Conservation (phyloP, 2,329 filamentous ascomycete genomes). For the Dactylellina sp. region DNA sequence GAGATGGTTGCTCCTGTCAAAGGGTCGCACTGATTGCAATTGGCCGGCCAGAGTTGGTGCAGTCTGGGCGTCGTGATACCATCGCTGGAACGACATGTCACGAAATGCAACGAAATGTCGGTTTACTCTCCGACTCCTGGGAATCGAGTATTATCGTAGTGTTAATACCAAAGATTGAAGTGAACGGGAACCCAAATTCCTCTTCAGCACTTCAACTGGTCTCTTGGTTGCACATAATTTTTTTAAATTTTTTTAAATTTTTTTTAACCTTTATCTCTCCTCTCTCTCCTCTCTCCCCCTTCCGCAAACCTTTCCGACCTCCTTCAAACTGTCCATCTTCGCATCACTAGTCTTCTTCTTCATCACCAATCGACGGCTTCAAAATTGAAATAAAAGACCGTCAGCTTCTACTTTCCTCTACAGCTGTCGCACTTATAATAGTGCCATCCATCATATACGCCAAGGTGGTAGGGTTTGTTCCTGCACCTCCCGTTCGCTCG, state of each 20-base stretch:
- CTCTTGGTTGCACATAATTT: background rate
- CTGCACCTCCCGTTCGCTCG: conserved; percentile 19
- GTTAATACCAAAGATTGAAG: too few relatives aligned
- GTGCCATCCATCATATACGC: background rate
- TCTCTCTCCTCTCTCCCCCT: conserved; percentile 3
- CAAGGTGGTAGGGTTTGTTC: background rate
- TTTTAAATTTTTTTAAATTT: background rate
- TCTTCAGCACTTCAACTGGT: too few relatives aligned
- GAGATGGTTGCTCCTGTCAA: too few relatives aligned
- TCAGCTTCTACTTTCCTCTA: background rate
- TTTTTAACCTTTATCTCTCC: background rate
- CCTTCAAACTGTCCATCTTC: background rate
- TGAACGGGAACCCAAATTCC: too few relatives aligned
- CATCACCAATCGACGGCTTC: background rate
- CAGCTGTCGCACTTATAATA: background rate
- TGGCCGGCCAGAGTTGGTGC: too few relatives aligned
- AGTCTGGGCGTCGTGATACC: too few relatives aligned
- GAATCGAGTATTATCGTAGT: too few relatives aligned
- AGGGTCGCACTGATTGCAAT: too few relatives aligned
- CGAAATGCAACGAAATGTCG: too few relatives aligned
- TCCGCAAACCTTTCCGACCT: background rate
- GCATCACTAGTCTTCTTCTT: background rate
- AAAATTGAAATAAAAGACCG: too few relatives aligned
- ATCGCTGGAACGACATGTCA: too few relatives aligned
- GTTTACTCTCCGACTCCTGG: too few relatives aligned